Percentiles rank a stretch among this genome's conserved stretches.
phyloP scores from a whole-genome alignment of 2,329 filamentous ascomycete genomes.

The Sarocladium oryzae region DNA sequence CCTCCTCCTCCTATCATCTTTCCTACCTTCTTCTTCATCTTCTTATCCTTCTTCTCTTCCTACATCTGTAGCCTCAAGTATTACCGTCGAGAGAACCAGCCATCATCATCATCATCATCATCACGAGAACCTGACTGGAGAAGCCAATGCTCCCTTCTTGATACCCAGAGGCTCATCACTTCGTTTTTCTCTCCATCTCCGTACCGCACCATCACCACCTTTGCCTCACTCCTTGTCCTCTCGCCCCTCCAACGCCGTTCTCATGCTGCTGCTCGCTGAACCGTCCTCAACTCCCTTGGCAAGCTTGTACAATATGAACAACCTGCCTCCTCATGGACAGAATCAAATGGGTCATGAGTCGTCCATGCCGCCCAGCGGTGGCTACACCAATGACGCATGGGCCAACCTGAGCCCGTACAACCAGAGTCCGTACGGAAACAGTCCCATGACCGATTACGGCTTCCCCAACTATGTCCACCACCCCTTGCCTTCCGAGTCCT shows the following conservation, averaged over 20 bases:
- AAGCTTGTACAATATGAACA: slow-evolving; percentile 22
- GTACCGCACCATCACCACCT: no score
- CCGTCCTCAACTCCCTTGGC: slow-evolving; percentile 4
- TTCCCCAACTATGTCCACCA: slow-evolving; percentile 50
- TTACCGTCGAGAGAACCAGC: background rate
- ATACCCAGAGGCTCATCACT: background rate
- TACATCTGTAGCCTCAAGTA: no score
- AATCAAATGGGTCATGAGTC: slow-evolving; percentile 24
- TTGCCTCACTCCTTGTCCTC: no score
- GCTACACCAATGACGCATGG: slow-evolving; percentile 43
- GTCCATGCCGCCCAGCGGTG: slow-evolving; percentile 24
- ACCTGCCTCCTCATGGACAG: slow-evolving; percentile 19
- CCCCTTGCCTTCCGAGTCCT: slow-evolving; percentile 43
- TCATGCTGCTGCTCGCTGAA: slow-evolving; percentile 8
- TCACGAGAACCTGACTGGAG: background rate
- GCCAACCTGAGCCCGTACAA: slow-evolving; percentile 55
- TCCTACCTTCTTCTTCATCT: no score
- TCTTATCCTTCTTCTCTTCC: no score
- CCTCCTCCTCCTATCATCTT: no score
- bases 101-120: no score
- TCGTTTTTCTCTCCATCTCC: background rate
- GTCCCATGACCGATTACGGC: slow-evolving; percentile 59
- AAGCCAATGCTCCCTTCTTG: slow-evolving; percentile 4
- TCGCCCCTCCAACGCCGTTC: no score
- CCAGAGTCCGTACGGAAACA: slow-evolving; percentile 46